Conservation (phyloP, 1,284 basidiomycete species). For the Marasmius sp. region DNA sequence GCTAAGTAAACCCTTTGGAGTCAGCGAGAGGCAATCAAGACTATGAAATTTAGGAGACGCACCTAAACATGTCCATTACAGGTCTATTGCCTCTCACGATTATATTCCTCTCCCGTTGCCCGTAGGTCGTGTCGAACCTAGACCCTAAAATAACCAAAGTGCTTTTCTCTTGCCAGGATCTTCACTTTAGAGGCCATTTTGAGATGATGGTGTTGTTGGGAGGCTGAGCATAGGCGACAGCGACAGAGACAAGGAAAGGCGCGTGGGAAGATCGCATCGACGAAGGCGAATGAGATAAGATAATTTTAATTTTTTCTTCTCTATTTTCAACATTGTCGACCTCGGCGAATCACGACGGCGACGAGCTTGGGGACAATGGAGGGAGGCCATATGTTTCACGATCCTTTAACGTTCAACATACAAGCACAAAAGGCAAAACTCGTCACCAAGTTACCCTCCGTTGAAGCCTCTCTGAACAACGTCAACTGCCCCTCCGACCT, state of each 20-base stretch:
- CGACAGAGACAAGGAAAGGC: background rate
- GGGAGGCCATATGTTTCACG: constrained; percentile 14
- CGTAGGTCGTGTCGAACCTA: too few relatives aligned
- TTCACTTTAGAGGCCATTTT: too few relatives aligned
- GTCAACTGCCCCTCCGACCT: constrained; percentile 37
- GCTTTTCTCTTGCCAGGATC: too few relatives aligned
- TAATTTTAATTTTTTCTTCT: background rate
- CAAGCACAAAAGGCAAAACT: constrained; percentile 46
- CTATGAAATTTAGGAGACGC: too few relatives aligned
- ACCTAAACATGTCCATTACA: too few relatives aligned
- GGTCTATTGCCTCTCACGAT: too few relatives aligned
- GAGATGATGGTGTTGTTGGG: too few relatives aligned
- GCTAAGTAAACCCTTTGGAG: too few relatives aligned
- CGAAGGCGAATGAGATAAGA: background rate
- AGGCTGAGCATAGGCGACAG: too few relatives aligned
- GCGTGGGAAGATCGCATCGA: background rate
- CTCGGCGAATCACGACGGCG: background rate
- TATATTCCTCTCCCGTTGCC: too few relatives aligned
- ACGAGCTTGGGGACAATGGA: background rate
- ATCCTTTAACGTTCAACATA: constrained; percentile 55
- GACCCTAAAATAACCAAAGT: too few relatives aligned
- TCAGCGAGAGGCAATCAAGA: too few relatives aligned
- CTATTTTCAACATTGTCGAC: background rate
- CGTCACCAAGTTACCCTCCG: constrained; percentile 38
- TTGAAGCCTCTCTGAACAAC: constrained; percentile 34